Evolutionary conservation across 495 filamentous ascomycete species (phyloP).

Genomic region (Hypoxylon subgilvum): DNA sequence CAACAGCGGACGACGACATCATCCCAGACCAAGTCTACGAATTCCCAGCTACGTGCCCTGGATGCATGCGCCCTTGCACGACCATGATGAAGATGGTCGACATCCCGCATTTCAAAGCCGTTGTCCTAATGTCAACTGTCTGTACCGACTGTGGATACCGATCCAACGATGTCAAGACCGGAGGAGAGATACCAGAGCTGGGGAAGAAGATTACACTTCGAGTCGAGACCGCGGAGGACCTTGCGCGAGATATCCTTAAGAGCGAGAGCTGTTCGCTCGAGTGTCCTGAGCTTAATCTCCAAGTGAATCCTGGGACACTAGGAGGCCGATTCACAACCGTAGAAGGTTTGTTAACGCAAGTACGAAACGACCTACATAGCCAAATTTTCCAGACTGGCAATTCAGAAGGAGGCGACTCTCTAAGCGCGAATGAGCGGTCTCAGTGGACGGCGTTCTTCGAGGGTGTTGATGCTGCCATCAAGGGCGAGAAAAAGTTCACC

Average conservation of each 20-base stretch:
- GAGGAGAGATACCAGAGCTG: constrained; percentile 86
- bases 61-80: constrained; percentile 78
- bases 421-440: constrained; percentile 63
- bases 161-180: constrained; percentile 94
- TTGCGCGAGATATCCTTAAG: constrained; percentile 93
- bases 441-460: constrained; percentile 84
- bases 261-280: constrained; percentile 85
- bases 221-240: constrained; percentile 75
- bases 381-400: constrained; percentile 81
- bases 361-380: constrained; percentile 82
- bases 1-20: constrained; percentile 73
- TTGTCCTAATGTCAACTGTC: constrained; percentile 85
- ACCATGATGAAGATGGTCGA: constrained; percentile 96
- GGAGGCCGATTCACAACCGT: constrained; percentile 98
- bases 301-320: constrained; percentile 86
- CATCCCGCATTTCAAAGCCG: constrained; percentile 96
- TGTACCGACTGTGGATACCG: constrained; percentile 93
- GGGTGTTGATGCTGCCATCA: constrained; percentile 75
- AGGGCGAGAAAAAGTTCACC: constrained; percentile 81
- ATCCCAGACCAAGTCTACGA: constrained; percentile 87
- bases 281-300: constrained; percentile 83
- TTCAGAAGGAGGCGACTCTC: constrained; percentile 69
- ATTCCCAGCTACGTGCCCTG: constrained; percentile 88
- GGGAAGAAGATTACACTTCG: constrained; percentile 81
- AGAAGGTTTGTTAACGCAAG: constrained; percentile 91